These are phyloP conservation scores for Tricholoma bakamatsutake DNA, from an alignment of 768 basidiomycete genomes.

Conservation along the genomic window DNA sequence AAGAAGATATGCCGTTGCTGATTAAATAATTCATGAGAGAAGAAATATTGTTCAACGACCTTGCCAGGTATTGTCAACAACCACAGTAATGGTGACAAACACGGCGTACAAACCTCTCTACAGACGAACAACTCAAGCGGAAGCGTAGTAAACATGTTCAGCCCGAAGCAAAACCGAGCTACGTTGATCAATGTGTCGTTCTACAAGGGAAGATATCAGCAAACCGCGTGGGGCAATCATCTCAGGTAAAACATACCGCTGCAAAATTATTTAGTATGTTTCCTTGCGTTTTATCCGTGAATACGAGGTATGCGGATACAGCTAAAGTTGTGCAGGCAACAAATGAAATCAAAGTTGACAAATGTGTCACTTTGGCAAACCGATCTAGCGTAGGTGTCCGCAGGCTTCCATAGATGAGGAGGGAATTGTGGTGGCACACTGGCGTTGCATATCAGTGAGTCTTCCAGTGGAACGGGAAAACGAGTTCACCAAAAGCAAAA, in stretches of 20 bases:
- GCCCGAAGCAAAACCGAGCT: conserved; percentile 88
- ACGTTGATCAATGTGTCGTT: conserved; percentile 89
- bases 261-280: conserved; percentile 97
- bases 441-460: conserved; percentile 2
- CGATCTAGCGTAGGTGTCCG: conserved; percentile 91
- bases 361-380: conserved; percentile 88
- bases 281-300: conserved; percentile 90
- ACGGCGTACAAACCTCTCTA: conserved; percentile 59
- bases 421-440: conserved; percentile 97
- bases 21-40: conserved; percentile 80
- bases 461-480: neutral
- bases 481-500: conserved; percentile 66
- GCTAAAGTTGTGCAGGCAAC: conserved; percentile 83
- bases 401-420: conserved; percentile 92
- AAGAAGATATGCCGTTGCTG: conserved; percentile 84
- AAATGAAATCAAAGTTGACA: conserved; percentile 81
- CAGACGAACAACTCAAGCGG: conserved; percentile 97
- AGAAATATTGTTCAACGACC: conserved; percentile 97
- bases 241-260: conserved; percentile 37
- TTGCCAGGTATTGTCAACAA: conserved; percentile 20
- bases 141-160: conserved; percentile 98
- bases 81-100: too few species aligned
- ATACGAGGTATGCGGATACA: conserved; percentile 79
- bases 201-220: conserved; percentile 25
- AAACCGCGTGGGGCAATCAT: neutral